Evolutionary conservation across 202 grass and related monocot genomes (phyloP).

Genomic region (Digitaria exilis): DNA sequence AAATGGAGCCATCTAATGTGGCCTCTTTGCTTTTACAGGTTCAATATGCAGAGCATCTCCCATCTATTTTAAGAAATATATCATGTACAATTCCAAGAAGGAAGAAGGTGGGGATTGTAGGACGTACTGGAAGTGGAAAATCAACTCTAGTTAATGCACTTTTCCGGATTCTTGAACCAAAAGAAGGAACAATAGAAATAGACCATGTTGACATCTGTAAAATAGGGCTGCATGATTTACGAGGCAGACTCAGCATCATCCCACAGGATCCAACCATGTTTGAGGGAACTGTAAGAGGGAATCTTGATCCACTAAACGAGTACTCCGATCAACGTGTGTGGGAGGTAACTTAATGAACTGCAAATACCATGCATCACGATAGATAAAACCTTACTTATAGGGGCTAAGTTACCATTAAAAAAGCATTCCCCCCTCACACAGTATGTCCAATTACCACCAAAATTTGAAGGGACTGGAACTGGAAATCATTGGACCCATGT

Average conservation of each 20-base stretch:
- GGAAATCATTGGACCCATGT: neutral
- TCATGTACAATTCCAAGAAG: conserved; percentile 87
- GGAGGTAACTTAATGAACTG: conserved; percentile 70
- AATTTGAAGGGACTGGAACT: neutral
- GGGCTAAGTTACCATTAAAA: neutral
- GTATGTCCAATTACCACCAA: no score
- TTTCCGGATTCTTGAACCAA: conserved; percentile 87
- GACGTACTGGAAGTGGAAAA: conserved; percentile 91
- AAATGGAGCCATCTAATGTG: conserved; percentile 18
- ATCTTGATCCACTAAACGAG: conserved; percentile 89
- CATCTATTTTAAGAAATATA: conserved; percentile 88
- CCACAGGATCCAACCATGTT: conserved; percentile 97
- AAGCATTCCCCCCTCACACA: neutral
- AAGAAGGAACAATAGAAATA: conserved; percentile 76
- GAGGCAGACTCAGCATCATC: conserved; percentile 88
- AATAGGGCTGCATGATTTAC: conserved; percentile 93
- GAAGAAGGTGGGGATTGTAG: conserved; percentile 92
- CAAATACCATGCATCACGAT: neutral
- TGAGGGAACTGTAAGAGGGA: conserved; percentile 84
- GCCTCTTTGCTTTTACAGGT: conserved; percentile 65
- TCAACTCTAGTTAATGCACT: conserved; percentile 92
- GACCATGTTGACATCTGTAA: conserved; percentile 85
- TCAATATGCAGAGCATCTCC: conserved; percentile 93
- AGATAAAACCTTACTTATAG: neutral
- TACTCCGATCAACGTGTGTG: conserved; percentile 80